phyloP scores from a whole-genome alignment of 2,329 filamentous ascomycete species.

The Pseudogymnoascus sp. region DNA sequence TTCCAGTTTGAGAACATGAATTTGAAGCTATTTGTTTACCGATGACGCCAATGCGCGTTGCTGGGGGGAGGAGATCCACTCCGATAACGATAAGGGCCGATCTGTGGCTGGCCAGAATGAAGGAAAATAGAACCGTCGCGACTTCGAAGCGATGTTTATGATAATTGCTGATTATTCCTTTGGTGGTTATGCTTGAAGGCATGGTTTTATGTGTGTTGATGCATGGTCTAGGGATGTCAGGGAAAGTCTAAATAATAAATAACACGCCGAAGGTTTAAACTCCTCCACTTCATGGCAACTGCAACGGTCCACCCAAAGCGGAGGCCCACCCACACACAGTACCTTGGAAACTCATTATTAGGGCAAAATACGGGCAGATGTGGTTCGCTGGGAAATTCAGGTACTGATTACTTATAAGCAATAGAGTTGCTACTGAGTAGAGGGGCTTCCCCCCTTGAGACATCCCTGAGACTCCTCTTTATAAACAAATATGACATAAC shows the following conservation, averaged over 20 bases:
- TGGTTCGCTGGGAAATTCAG: neutral
- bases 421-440: neutral
- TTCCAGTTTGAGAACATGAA: slow-evolving; percentile 24
- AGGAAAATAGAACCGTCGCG: slow-evolving; percentile 2
- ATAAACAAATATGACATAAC: slow-evolving; percentile 5
- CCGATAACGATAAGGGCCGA: slow-evolving; percentile 7
- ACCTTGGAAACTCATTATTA: slow-evolving; percentile 3
- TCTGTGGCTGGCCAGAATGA: slow-evolving; percentile 1
- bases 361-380: neutral
- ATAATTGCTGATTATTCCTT: neutral
- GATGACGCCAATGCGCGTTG: slow-evolving; percentile 12
- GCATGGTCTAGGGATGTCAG: neutral
- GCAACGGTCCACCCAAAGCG: neutral
- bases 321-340: neutral
- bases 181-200: slow-evolving; percentile 1
- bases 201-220: neutral
- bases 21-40: slow-evolving; percentile 11
- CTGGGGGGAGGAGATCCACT: slow-evolving; percentile 8
- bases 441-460: neutral
- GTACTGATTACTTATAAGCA: neutral
- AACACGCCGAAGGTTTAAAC: neutral
- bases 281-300: slow-evolving; percentile 6
- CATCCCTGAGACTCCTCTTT: neutral
- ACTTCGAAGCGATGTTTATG: neutral
- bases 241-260: slow-evolving; percentile 4